phyloP scores from a whole-genome alignment of 345 rosid genomes.

The Psidium friedrichsthalianum region DNA sequence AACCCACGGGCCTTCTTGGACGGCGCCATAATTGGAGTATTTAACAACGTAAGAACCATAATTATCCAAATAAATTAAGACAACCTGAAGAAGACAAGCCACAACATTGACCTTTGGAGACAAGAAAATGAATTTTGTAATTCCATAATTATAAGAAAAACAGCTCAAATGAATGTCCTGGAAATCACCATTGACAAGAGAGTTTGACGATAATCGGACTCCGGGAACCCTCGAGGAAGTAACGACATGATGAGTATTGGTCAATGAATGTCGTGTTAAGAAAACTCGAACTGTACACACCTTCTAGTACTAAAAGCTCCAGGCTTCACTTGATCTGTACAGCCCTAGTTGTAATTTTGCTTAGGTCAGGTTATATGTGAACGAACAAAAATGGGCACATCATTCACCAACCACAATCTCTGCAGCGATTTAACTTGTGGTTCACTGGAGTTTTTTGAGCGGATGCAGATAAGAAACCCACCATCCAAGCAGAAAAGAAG shows the following conservation, averaged over 20 bases:
- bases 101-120: background rate
- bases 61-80: background rate
- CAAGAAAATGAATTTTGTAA: background rate
- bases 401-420: background rate
- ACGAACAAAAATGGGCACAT: background rate
- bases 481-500: background rate
- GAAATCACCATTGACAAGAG: background rate
- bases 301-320: background rate
- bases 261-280: background rate
- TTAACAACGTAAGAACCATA: background rate
- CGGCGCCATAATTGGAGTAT: background rate
- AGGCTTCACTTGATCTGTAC: background rate
- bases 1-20: background rate
- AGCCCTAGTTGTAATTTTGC: background rate
- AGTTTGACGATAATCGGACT: background rate
- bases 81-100: background rate
- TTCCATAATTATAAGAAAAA: background rate
- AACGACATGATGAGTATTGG: background rate
- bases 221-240: background rate
- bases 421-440: background rate
- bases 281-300: background rate
- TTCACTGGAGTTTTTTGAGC: background rate
- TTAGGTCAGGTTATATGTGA: background rate
- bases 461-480: background rate
- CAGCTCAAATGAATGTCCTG: background rate